phyloP scores from a whole-genome alignment of 352 stramenopile genomes.

The Phytophthora nicotianae region DNA sequence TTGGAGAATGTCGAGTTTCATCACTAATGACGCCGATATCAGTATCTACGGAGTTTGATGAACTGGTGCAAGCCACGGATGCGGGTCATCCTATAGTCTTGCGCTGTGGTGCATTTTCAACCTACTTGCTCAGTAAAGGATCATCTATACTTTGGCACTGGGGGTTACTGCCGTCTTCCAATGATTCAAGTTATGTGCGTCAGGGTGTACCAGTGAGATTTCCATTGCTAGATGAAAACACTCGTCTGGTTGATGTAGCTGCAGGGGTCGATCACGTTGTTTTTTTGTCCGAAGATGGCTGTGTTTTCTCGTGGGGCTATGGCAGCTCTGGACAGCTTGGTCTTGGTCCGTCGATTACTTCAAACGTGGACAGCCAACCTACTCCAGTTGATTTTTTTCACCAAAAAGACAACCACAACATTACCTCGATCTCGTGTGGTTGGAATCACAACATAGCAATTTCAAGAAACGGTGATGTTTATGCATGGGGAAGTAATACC shows the following conservation, averaged over 20 bases:
- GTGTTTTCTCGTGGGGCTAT: conserved; percentile 48
- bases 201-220: conserved; percentile 30
- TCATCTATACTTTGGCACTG: conserved; percentile 40
- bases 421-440: conserved; percentile 35
- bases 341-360: conserved; percentile 24
- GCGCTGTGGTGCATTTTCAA: conserved; percentile 43
- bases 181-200: conserved; percentile 14
- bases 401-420: conserved; percentile 8
- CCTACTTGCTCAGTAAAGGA: conserved; percentile 28
- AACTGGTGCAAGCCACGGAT: conserved; percentile 9
- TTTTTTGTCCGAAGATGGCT: conserved; percentile 29
- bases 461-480: conserved; percentile 27
- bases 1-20: conserved; percentile 31
- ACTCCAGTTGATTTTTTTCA: conserved; percentile 38
- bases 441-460: conserved; percentile 47
- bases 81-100: conserved; percentile 8
- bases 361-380: conserved; percentile 19
- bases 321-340: conserved; percentile 41
- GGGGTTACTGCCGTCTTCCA: conserved; percentile 33
- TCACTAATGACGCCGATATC: conserved; percentile 29
- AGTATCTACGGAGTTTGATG: conserved; percentile 12
- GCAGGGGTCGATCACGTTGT: conserved; percentile 40
- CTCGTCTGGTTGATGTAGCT: conserved; percentile 27
- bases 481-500: conserved; percentile 47
- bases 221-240: conserved; percentile 19